Percentiles rank a stretch among this genome's conserved stretches.
Conservation (phyloP, 208 protist species). For the Trypanosoma theileri region DNA sequence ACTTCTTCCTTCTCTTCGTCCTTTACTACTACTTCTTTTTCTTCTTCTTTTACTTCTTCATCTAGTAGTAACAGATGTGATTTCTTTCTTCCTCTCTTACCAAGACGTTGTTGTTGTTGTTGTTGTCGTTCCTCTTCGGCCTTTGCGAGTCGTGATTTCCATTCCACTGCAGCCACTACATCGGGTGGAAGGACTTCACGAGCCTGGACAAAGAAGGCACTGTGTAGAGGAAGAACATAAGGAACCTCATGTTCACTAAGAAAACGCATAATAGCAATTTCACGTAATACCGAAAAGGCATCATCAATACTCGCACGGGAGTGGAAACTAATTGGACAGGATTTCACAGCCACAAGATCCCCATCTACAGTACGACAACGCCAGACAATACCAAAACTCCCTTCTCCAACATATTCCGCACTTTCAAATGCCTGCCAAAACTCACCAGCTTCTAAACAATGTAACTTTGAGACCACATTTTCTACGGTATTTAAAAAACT, state of each 20-base stretch:
- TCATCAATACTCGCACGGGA: conserved; percentile 71
- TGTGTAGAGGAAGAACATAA: conserved; percentile 81
- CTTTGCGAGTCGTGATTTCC: conserved; percentile 14
- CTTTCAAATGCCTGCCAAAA: conserved; percentile 78
- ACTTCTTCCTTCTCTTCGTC: conserved; percentile 5
- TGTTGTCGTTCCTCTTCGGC: conserved; percentile 32
- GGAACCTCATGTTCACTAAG: conserved; percentile 77
- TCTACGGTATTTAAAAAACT: conserved; percentile 49
- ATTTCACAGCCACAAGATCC: conserved; percentile 85
- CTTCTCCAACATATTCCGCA: conserved; percentile 76
- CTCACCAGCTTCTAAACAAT: conserved; percentile 53
- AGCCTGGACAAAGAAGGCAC: conserved; percentile 65
- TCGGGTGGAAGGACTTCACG: conserved; percentile 66
- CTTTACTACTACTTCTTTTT: background rate
- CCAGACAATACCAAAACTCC: conserved; percentile 89
- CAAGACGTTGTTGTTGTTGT: background rate
- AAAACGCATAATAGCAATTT: conserved; percentile 85
- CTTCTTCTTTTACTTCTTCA: background rate
- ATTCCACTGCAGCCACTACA: conserved; percentile 31
- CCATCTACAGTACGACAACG: conserved; percentile 66
- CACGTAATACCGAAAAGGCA: conserved; percentile 69
- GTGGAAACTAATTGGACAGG: conserved; percentile 65
- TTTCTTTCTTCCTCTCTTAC: background rate
- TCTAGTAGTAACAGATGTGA: background rate
- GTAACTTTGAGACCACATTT: conserved; percentile 52